phyloP scores from a whole-genome alignment of 768 basidiomycete genomes.

The Agrocybe pediades region DNA sequence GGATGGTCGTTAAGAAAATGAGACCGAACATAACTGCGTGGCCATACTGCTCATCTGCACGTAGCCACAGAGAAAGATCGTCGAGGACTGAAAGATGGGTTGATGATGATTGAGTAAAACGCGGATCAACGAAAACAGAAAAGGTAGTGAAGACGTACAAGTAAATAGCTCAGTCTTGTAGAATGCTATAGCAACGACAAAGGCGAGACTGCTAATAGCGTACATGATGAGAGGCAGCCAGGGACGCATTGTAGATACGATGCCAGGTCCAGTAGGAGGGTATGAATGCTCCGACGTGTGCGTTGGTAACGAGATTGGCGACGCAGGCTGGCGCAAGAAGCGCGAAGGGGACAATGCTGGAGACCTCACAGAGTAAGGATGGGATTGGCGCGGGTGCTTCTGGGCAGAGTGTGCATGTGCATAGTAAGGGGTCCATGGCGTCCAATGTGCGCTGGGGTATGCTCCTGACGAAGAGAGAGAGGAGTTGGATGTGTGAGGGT shows the following conservation, averaged over 20 bases:
- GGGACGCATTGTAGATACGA: slow-evolving; percentile 43
- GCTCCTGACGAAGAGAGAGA: slow-evolving; percentile 15
- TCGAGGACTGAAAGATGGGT: slow-evolving; percentile 63
- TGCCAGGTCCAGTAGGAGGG: slow-evolving; percentile 3
- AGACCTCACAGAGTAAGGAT: slow-evolving; percentile 10
- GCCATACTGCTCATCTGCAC: slow-evolving; percentile 70
- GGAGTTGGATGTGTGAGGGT: slow-evolving; percentile 22
- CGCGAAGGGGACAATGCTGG: slow-evolving; percentile 11
- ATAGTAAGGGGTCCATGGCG: slow-evolving; percentile 17
- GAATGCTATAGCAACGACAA: slow-evolving; percentile 79
- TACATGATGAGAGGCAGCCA: slow-evolving; percentile 83
- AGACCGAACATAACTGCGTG: slow-evolving; percentile 78
- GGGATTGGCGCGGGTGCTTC: slow-evolving; percentile 9
- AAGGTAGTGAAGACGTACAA: slow-evolving; percentile 54
- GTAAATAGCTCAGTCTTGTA: slow-evolving; percentile 83
- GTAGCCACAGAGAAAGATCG: slow-evolving; percentile 76
- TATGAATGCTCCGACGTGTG: slow-evolving; percentile 18
- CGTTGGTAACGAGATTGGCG: slow-evolving; percentile 9
- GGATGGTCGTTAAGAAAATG: slow-evolving; percentile 87
- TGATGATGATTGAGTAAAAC: slow-evolving; percentile 7
- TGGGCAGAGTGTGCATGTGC: neutral
- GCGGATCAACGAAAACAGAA: slow-evolving; percentile 1
- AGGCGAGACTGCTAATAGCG: slow-evolving; percentile 72
- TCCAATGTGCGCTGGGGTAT: slow-evolving; percentile 18
- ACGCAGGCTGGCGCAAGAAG: slow-evolving; percentile 6